phyloP scores from a whole-genome alignment of 176 grass and related monocot genomes.

The Alloteropsis semialata region DNA sequence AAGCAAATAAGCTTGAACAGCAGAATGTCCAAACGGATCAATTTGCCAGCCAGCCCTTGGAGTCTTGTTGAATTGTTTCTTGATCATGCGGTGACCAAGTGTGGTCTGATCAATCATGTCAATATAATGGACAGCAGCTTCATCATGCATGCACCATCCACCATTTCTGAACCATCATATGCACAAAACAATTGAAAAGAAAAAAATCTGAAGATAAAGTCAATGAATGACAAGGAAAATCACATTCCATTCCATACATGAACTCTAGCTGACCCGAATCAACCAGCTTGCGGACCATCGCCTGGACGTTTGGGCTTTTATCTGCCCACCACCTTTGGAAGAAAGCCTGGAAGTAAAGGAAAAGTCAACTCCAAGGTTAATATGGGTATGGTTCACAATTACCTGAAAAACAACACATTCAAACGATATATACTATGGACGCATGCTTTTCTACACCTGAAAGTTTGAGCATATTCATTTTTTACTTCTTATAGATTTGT shows the following conservation, averaged over 20 bases:
- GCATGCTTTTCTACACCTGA: background rate
- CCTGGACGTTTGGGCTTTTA: constrained; percentile 58
- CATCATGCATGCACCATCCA: constrained; percentile 98
- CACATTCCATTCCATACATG: constrained; percentile 55
- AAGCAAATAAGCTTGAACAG: constrained; percentile 85
- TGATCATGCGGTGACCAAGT: constrained; percentile 79
- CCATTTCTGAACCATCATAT: constrained; percentile 75
- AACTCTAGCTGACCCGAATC: constrained; percentile 84
- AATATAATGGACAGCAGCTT: constrained; percentile 87
- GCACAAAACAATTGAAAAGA: background rate
- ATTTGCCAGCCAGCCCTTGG: constrained; percentile 94
- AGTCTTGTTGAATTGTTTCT: constrained; percentile 77
- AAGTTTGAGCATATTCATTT: background rate
- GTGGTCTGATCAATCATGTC: constrained; percentile 99
- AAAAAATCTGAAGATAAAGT: constrained; percentile 1
- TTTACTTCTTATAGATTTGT: background rate
- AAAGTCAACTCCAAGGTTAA: constrained; percentile 4
- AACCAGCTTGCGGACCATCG: constrained; percentile 57
- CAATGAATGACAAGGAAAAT: background rate
- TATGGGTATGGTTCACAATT: constrained; percentile 4
- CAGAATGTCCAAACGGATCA: constrained; percentile 93
- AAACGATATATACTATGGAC: background rate
- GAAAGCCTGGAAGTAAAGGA: constrained; percentile 59
- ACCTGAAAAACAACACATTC: constrained; percentile 2
- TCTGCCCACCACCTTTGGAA: constrained; percentile 98